Base-by-base conservation (phyloP, 768 basidiomycete species). In the Lactarius evosmus region DNA sequence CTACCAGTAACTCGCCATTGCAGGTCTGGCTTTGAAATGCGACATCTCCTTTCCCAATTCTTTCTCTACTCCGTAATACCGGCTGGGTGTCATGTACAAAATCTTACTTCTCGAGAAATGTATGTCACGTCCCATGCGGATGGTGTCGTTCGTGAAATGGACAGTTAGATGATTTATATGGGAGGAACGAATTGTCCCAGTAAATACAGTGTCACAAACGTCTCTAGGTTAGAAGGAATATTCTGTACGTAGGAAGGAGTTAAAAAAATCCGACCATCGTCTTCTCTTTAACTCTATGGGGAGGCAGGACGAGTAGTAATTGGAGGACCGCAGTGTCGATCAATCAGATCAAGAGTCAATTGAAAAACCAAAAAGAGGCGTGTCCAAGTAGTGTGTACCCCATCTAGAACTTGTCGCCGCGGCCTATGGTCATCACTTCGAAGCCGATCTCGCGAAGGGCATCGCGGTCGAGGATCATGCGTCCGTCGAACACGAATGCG, bases 401-500 rank as follows among this genome's bases (percentile, higher is more conserved):
- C 50, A 49, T 32, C 44, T 74, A 81, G 38, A 78, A 27, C 58
- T 74, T 71, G 67, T 80, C 78, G 58, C 82, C 83, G 25, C 84
- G 83, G 57, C 85, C 85, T 60, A 87, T 87, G 56, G 81, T 80
- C 44, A 79, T 81, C 22, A 89, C 90, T 76, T 85, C 91, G 86
- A 98, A 98, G 41, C 96, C 96, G 71, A 98, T 97, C 72, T 84
- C 74, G 70, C 83, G 83, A 67, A 98, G 80, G 74, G 85, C 83
- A 56, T 86, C 85, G 11, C 84, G 85, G 72, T 98, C 91, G 50
- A 98, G 82, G 71, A 98, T 82, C 66, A 97, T 79, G 34, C 95
- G 85, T 5, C 95, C 95, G 73, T 98, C 96, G 71, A 98, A 98
- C 67, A 99, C 83, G 72, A 97, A 98, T 5, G 97, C 96, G n/a